A percentile compares a stretch with the other conserved stretches of the same genome.
phyloP scores from a whole-genome alignment of 2,329 filamentous ascomycete species.

The Penicillium sp. region DNA sequence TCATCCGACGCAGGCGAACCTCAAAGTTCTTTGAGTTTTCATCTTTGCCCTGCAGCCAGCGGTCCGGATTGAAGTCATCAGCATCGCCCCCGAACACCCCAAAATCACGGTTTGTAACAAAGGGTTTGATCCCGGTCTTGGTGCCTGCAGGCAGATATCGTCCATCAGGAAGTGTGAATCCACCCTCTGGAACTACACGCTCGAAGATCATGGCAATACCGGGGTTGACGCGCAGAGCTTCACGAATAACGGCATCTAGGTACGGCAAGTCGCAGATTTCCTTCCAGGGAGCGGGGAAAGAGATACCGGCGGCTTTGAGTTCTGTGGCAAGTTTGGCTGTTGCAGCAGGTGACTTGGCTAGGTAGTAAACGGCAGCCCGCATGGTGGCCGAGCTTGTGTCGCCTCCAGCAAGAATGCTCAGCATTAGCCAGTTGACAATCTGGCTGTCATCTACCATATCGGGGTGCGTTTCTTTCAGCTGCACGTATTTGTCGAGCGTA shows the following conservation, averaged over 20 bases:
- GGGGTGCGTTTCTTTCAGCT: too few relatives aligned
- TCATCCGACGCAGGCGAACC: constrained; percentile 40
- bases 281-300: constrained; percentile 20
- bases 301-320: constrained; percentile 10
- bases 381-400: constrained; percentile 42
- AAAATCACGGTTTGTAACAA: constrained; percentile 41
- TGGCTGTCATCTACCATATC: constrained; percentile 9
- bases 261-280: constrained; percentile 36
- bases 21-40: constrained; percentile 39
- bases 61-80: constrained; percentile 48
- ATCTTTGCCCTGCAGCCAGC: constrained; percentile 46
- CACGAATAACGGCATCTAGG: constrained; percentile 54
- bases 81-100: constrained; percentile 49
- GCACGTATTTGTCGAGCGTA: constrained; percentile 31
- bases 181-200: constrained; percentile 48
- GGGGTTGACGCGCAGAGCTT: constrained; percentile 53
- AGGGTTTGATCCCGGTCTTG: constrained; percentile 39
- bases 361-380: constrained; percentile 30
- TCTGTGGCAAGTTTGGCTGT: constrained; percentile 14
- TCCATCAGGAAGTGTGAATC: constrained; percentile 32
- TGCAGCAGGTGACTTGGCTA: constrained; percentile 19
- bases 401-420: constrained; percentile 39
- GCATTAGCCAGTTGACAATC: constrained; percentile 40
- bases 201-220: constrained; percentile 52
- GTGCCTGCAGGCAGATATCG: constrained; percentile 38